Evolutionary conservation across 257 asterid genomes (phyloP).

Genomic region (Fraxinus cuspidata): DNA sequence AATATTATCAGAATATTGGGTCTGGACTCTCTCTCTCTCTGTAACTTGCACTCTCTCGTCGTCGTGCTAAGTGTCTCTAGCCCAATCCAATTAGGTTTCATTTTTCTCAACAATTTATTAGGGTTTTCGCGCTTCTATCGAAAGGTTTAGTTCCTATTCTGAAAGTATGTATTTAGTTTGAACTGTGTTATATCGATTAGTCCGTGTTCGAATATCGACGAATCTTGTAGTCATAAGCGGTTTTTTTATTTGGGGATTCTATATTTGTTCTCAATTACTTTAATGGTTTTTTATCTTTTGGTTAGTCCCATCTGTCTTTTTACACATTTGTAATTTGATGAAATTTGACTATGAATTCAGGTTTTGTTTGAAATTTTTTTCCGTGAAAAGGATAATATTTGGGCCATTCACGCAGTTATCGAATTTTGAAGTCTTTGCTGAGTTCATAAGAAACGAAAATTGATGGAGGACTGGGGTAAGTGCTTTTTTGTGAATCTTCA

Average conservation of each 20-base stretch:
- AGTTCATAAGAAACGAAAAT: slow-evolving; percentile 28
- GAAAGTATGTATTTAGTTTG: slow-evolving; percentile 6
- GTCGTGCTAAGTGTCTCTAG: background rate
- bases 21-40: background rate
- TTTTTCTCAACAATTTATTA: background rate
- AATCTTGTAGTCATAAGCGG: background rate
- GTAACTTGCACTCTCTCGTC: background rate
- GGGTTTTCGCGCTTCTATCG: background rate
- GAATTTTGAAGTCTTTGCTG: slow-evolving; percentile 22
- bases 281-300: background rate
- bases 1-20: background rate
- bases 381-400: background rate
- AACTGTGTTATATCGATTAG: background rate
- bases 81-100: background rate
- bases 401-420: slow-evolving; percentile 21
- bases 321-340: background rate
- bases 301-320: background rate
- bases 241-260: background rate
- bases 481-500: background rate
- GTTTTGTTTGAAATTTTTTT: background rate
- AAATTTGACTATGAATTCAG: slow-evolving; percentile 1
- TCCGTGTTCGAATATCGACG: background rate
- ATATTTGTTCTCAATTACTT: background rate
- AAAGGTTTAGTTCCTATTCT: slow-evolving; percentile 22
- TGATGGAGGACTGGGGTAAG: slow-evolving; percentile 91